Conservation (phyloP, 495 filamentous ascomycete species). For the Neurospora discreta region DNA sequence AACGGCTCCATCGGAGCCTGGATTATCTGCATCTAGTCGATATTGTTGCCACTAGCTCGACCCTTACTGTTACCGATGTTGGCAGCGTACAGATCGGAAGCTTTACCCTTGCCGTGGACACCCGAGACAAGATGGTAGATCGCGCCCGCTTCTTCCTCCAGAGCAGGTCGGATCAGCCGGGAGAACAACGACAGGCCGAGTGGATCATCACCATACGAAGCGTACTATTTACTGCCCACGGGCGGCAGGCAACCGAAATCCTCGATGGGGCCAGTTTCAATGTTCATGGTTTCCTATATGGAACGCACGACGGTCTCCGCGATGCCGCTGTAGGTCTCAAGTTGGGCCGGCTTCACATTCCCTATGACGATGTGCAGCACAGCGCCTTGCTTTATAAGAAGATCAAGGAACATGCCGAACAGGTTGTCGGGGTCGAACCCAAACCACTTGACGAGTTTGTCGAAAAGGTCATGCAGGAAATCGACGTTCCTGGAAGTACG, state of each 20-base stretch:
- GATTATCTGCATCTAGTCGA: constrained; percentile 87
- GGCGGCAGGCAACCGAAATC: constrained; percentile 75
- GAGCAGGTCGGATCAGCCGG: constrained; percentile 52
- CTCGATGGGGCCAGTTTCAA: constrained; percentile 82
- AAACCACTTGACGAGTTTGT: constrained; percentile 51
- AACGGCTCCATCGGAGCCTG: constrained; percentile 74
- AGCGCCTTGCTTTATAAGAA: constrained; percentile 41
- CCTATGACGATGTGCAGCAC: constrained; percentile 72
- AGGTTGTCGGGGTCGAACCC: constrained; percentile 12
- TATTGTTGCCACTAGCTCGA: constrained; percentile 71
- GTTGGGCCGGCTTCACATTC: constrained; percentile 77
- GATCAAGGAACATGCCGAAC: constrained; percentile 19
- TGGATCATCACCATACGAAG: constrained; percentile 85
- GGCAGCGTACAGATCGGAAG: constrained; percentile 77
- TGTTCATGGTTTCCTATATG: constrained; percentile 85
- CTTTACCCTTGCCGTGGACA: constrained; percentile 80
- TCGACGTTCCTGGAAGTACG: constrained; percentile 57
- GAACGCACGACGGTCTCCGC: constrained; percentile 72
- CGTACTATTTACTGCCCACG: constrained; percentile 76
- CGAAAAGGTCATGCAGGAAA: constrained; percentile 66
- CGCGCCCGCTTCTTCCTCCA: constrained; percentile 83
- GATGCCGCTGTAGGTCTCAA: constrained; percentile 88
- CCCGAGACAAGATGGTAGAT: constrained; percentile 81
- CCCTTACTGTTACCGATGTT: constrained; percentile 61
- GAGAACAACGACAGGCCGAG: constrained; percentile 73